Evolutionary conservation across 192 early-diverging fungal genomes (phyloP), one percentile per base, ranked within the genome.

Genomic region (Gamsiella multidivaricata): DNA sequence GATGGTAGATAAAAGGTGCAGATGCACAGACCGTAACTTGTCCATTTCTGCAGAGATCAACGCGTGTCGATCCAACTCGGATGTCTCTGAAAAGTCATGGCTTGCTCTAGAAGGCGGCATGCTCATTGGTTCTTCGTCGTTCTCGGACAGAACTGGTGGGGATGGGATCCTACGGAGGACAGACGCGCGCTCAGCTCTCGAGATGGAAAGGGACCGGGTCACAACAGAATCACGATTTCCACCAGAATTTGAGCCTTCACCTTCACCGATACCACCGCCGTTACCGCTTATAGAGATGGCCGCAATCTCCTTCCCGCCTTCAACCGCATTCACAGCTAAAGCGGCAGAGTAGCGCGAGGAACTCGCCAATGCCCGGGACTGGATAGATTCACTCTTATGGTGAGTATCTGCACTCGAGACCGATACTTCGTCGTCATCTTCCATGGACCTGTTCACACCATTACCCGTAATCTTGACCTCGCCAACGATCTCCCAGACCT

Each of bases 401-500:
- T 54, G 26, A 11, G 59, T 76, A 18, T 68, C 65, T 0, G 58
- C 61, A n/a, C 74, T 78, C 3, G 60, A 68, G 23, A 78, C 49
- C 4, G 74, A 78, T 0, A 45, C 65, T 18, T 63, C 60, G 29
- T 78, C 65, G n/a, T 78, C 65, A 5, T 78, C 71, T 37, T 60
- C 64, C 56, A 51, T 23, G 10, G 4, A 23, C 20, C 60, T 55
- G 12, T 42, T 65, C 47, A 51, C 47, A 26, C 47, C 57, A 33
- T 45, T 63, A 34, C 26, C 56, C 3, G 28, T 69, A 8, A 68
- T 79, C n/a, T 62, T 76, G 3, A 87, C 85, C 37, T 82, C 83
- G 14, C 82, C 80, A 0, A 87, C 83, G 46, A 87, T 82, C 45
- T 87, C 83, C 85, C 85, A 84, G 1, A 87, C 81, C 47, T 84